Conservation (phyloP, 768 basidiomycete species). For the Paxillus rubicundulus region DNA sequence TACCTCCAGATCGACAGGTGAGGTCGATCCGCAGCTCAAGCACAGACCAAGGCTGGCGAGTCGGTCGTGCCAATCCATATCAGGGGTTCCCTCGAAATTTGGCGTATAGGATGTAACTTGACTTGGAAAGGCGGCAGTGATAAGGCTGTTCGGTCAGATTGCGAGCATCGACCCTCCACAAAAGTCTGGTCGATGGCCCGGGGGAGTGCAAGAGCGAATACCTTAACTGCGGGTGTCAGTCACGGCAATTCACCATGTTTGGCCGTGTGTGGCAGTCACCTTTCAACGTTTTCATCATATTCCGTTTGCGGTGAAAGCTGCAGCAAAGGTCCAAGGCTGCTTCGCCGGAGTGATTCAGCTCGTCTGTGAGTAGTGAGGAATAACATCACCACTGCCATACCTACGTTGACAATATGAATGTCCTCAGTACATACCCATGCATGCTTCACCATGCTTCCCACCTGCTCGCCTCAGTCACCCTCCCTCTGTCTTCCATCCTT, state of each 20-base stretch:
- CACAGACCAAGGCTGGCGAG: background rate
- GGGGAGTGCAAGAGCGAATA: no score
- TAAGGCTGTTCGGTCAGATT: background rate
- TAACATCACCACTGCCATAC: background rate
- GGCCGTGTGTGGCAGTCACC: background rate
- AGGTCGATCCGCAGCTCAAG: background rate
- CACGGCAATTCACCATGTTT: background rate
- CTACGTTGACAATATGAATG: background rate
- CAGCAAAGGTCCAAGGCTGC: background rate
- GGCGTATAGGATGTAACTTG: background rate
- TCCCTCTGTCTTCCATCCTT: slow-evolving; percentile 39
- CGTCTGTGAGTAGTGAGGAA: slow-evolving; percentile 6
- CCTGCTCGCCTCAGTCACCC: slow-evolving; percentile 14
- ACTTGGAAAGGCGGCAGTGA: background rate
- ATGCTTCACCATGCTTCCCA: slow-evolving; percentile 41
- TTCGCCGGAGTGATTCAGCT: background rate
- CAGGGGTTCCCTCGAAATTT: background rate
- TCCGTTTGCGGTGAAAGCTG: background rate
- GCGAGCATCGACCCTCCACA: background rate
- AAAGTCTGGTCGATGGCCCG: background rate
- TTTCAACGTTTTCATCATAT: slow-evolving; percentile 2
- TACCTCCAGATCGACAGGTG: background rate
- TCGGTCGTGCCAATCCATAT: background rate
- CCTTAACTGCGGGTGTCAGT: no score
- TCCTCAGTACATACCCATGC: slow-evolving; percentile 28